Conservation (phyloP, 2,329 filamentous ascomycete species). For the Pleomassaria siparia region DNA sequence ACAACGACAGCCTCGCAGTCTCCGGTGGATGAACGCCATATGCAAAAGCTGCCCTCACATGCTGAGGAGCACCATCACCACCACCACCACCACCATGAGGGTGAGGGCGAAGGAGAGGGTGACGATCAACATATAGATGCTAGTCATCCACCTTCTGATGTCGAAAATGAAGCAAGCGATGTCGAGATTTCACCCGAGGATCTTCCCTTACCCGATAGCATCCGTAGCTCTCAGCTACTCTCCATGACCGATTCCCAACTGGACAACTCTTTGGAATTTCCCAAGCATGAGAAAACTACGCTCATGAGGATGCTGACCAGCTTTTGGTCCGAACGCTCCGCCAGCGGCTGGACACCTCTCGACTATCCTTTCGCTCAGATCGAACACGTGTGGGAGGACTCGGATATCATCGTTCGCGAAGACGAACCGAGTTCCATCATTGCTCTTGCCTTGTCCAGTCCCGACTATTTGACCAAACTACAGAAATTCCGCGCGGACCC, state of each 20-base stretch:
- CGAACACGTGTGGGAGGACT: slow-evolving; percentile 96
- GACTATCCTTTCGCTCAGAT: slow-evolving; percentile 83
- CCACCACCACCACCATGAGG: slow-evolving; percentile 40
- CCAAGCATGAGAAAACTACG: slow-evolving; percentile 89
- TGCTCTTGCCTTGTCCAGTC: slow-evolving; percentile 84
- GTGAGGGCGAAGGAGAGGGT: slow-evolving; percentile 23
- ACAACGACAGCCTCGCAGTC: slow-evolving; percentile 37
- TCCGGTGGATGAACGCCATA: slow-evolving; percentile 34
- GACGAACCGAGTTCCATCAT: slow-evolving; percentile 97
- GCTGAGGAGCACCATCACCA: slow-evolving; percentile 33
- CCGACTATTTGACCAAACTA: slow-evolving; percentile 83
- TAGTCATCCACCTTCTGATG: slow-evolving; percentile 54
- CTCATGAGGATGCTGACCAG: slow-evolving; percentile 94
- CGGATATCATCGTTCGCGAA: slow-evolving; percentile 94
- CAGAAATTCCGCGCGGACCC: slow-evolving; percentile 59
- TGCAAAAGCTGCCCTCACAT: slow-evolving; percentile 22
- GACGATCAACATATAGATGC: slow-evolving; percentile 28
- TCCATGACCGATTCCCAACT: slow-evolving; percentile 57
- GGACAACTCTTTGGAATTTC: slow-evolving; percentile 71
- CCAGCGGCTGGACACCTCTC: slow-evolving; percentile 87
- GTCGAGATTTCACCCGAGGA: slow-evolving; percentile 72
- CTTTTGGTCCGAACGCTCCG: slow-evolving; percentile 97
- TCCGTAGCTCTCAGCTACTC: slow-evolving; percentile 54
- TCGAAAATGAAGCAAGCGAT: slow-evolving; percentile 61
- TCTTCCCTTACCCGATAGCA: slow-evolving; percentile 64